A percentile compares a stretch with the other conserved stretches of the same genome.
Conservation (phyloP, 208 protist genomes). For the Endotrypanum monterogeii region DNA sequence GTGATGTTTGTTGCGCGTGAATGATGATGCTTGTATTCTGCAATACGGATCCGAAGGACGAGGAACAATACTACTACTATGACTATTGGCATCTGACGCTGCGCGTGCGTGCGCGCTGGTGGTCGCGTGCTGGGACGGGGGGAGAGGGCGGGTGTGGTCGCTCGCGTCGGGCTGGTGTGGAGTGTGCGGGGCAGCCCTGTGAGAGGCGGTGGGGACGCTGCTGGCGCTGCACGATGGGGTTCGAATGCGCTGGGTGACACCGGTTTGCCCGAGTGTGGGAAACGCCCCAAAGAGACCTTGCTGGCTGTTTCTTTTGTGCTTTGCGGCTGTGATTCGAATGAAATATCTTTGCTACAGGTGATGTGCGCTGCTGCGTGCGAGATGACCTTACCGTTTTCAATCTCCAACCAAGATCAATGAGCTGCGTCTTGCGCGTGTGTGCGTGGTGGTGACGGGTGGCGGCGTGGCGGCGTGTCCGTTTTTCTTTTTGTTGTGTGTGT, state of each 20-base stretch:
- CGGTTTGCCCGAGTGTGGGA: constrained; percentile 48
- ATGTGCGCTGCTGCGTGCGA: constrained; percentile 25
- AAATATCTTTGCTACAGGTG: constrained; percentile 55
- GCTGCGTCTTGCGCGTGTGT: constrained; percentile 1
- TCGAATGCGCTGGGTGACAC: constrained; percentile 48
- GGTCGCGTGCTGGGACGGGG: no score
- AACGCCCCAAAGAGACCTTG: constrained; percentile 49
- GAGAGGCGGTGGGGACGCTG: constrained; percentile 12
- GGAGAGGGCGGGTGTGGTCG: no score
- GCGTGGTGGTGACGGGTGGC: no score
- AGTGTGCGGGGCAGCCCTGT: constrained; percentile 17
- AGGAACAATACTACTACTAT: constrained; percentile 33
- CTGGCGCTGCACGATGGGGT: constrained; percentile 24
- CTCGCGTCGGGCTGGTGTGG: constrained; percentile 13
- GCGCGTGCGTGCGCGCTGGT: neutral
- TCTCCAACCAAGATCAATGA: constrained; percentile 65
- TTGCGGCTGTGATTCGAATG: constrained; percentile 36
- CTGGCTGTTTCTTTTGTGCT: neutral
- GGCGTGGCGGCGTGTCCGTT: no score
- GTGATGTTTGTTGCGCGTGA: constrained; percentile 11
- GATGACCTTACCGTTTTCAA: constrained; percentile 37
- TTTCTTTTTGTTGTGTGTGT: neutral
- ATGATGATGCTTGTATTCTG: constrained; percentile 37
- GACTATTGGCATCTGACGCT: constrained; percentile 41
- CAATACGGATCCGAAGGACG: constrained; percentile 28